phyloP scores from a whole-genome alignment of 768 basidiomycete species.

The Leucocoprinus sp. region DNA sequence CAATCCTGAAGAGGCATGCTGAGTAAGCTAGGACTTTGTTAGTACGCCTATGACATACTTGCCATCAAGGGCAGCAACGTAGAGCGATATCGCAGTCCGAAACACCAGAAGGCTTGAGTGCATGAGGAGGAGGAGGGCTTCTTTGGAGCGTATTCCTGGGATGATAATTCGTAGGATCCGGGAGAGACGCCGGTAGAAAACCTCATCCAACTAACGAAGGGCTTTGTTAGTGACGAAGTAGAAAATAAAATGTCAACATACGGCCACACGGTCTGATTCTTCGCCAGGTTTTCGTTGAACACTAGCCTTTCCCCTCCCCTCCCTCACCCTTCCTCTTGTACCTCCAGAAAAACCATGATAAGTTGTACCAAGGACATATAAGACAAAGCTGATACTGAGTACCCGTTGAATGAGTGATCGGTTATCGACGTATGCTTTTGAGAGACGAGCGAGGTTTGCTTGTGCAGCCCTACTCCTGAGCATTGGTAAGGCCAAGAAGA shows the following conservation, averaged over 20 bases:
- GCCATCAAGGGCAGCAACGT: slow-evolving; percentile 92
- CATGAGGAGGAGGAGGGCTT: slow-evolving; percentile 78
- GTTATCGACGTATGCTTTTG: slow-evolving; percentile 50
- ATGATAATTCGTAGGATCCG: slow-evolving; percentile 81
- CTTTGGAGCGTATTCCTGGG: slow-evolving; percentile 76
- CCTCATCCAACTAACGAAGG: slow-evolving; percentile 65
- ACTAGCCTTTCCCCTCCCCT: slow-evolving; percentile 27
- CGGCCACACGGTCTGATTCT: slow-evolving; percentile 58
- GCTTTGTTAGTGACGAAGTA: background rate
- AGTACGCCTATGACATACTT: slow-evolving; percentile 40
- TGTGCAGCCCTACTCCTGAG: slow-evolving; percentile 25
- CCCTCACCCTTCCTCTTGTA: slow-evolving; percentile 23
- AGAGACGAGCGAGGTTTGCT: slow-evolving; percentile 33
- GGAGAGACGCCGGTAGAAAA: slow-evolving; percentile 79
- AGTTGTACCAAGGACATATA: slow-evolving; percentile 61
- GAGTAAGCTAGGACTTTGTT: background rate
- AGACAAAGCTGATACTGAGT: slow-evolving; percentile 60
- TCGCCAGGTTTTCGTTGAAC: slow-evolving; percentile 12
- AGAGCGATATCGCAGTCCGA: slow-evolving; percentile 86
- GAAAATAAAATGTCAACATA: slow-evolving; percentile 25
- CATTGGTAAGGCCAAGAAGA: slow-evolving; percentile 24
- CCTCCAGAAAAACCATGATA: slow-evolving; percentile 48
- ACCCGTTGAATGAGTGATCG: slow-evolving; percentile 66
- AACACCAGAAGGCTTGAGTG: slow-evolving; percentile 87
- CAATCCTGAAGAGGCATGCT: slow-evolving; percentile 52